Percentiles rank a stretch among this genome's conserved stretches.
These are phyloP conservation scores for Fraxinus sp. DNA, from an alignment of 305 asterid species.

Conservation along the genomic window DNA sequence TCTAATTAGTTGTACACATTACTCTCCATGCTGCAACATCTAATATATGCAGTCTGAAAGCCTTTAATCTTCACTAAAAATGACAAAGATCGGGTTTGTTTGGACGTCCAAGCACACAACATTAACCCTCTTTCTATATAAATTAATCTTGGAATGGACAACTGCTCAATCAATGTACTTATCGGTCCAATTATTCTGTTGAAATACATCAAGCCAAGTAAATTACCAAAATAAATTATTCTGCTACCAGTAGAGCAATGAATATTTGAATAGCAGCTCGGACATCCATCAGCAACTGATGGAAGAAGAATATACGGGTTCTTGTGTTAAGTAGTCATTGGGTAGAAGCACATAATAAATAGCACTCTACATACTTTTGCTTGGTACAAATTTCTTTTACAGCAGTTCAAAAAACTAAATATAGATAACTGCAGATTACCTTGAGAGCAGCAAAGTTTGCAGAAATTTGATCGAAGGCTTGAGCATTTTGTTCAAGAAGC, in stretches of 20 bases:
- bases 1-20: background rate
- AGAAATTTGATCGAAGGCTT: constrained; percentile 79
- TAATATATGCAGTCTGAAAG: constrained; percentile 3
- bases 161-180: constrained; percentile 4
- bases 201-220: background rate
- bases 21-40: constrained; percentile 1
- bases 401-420: constrained; percentile 1
- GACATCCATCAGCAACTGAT: constrained; percentile 12
- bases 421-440: constrained; percentile 41
- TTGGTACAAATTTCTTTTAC: background rate
- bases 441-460: constrained; percentile 68
- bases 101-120: constrained; percentile 15
- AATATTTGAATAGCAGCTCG: constrained; percentile 1
- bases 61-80: background rate
- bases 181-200: constrained; percentile 4
- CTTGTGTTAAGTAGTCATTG: background rate
- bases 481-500: constrained; percentile 87
- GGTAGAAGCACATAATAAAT: background rate
- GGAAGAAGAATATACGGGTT: constrained; percentile 14
- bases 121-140: background rate
- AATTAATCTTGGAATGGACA: constrained; percentile 6
- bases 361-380: background rate
- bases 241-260: background rate
- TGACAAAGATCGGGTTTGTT: constrained; percentile 6
- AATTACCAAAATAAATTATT: background rate